phyloP scores from a whole-genome alignment of 176 grass and related monocot species.

The Phoenix dactylifera region DNA sequence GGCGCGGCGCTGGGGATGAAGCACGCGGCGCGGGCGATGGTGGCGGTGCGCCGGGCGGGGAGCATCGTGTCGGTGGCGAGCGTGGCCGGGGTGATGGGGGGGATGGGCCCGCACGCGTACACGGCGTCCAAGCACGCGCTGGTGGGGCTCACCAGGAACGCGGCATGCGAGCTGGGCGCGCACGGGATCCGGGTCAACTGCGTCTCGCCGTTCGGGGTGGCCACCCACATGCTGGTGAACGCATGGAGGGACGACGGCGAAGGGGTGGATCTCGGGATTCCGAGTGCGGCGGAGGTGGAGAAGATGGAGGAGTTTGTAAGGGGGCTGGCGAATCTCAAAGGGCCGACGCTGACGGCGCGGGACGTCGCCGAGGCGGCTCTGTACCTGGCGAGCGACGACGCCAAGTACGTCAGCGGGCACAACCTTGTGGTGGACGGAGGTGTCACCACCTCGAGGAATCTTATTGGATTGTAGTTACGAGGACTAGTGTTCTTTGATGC shows the following conservation, averaged over 20 bases:
- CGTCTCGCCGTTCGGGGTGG: slow-evolving; percentile 94
- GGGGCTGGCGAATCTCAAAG: slow-evolving; percentile 63
- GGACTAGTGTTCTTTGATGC: too few species aligned
- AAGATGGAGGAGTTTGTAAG: slow-evolving; percentile 84
- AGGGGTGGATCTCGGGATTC: slow-evolving; percentile 18
- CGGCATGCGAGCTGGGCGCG: slow-evolving; percentile 82
- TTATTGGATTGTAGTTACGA: slow-evolving; percentile 45
- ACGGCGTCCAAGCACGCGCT: slow-evolving; percentile 93
- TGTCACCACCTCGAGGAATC: slow-evolving; percentile 74
- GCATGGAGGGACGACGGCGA: slow-evolving; percentile 51
- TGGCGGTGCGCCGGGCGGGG: slow-evolving; percentile 25
- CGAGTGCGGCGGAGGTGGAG: slow-evolving; percentile 52
- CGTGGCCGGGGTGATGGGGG: slow-evolving; percentile 85
- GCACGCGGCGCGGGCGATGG: slow-evolving; percentile 86
- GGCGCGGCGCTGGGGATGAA: slow-evolving; percentile 93
- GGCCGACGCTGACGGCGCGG: slow-evolving; percentile 47
- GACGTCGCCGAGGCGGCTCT: slow-evolving; percentile 89
- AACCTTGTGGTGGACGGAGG: slow-evolving; percentile 98
- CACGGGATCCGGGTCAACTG: slow-evolving; percentile 93
- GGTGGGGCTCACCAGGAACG: slow-evolving; percentile 93
- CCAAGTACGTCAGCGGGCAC: slow-evolving; percentile 84
- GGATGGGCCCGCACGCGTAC: slow-evolving; percentile 88
- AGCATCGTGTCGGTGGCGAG: slow-evolving; percentile 87
- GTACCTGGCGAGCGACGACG: slow-evolving; percentile 86
- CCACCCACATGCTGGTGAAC: slow-evolving; percentile 91